Evolutionary conservation across 2,329 filamentous ascomycete species (phyloP).

Genomic region (Colletotrichum karsti): DNA sequence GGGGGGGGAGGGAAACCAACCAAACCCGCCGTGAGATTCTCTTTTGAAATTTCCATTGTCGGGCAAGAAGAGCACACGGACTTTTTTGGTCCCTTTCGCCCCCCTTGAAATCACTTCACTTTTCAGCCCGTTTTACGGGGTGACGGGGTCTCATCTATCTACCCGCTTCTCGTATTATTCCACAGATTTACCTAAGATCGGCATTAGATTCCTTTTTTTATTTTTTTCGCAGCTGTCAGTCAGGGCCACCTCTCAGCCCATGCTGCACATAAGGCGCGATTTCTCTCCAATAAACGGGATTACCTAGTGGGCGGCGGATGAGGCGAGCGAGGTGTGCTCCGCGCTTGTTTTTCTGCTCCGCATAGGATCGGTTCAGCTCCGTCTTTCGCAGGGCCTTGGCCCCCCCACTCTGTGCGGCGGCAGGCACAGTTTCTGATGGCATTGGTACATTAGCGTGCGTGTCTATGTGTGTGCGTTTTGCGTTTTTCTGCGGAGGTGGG

Average conservation of each 20-base stretch:
- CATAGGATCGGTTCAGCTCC: not conserved
- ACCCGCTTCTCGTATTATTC: not conserved
- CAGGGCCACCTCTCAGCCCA: not conserved
- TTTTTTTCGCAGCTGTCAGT: not conserved
- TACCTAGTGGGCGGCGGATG: no score
- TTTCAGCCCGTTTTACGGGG: not conserved
- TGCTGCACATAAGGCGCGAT: not conserved
- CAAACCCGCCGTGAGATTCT: not conserved
- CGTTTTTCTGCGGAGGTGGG: no score
- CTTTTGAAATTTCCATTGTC: not conserved
- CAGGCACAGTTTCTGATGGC: no score
- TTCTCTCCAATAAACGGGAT: not conserved
- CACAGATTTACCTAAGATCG: constrained; percentile 1
- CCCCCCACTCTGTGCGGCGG: not conserved
- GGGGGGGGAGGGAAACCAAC: no score
- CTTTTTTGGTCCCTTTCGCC: no score
- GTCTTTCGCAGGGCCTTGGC: not conserved
- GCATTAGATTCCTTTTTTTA: not conserved
- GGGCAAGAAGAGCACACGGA: no score
- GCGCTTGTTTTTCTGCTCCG: not conserved
- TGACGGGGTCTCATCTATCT: no score
- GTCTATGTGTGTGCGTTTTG: no score
- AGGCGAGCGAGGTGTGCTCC: no score
- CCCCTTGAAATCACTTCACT: no score
- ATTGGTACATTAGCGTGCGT: no score